Base-by-base conservation (phyloP, 129 eudicot genomes). In the Flaveria linearis region DNA sequence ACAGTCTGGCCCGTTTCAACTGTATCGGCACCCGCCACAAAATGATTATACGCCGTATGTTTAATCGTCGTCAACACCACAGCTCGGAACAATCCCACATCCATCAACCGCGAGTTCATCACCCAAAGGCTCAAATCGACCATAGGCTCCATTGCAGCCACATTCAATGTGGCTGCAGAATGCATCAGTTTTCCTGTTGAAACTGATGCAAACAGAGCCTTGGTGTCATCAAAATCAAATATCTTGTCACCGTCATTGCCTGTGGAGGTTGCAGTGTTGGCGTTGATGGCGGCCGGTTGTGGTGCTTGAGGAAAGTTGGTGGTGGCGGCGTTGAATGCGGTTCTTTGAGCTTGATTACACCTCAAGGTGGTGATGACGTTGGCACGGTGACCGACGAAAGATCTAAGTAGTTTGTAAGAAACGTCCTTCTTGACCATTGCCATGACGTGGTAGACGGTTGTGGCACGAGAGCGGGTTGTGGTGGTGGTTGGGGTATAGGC, bases 111-210 rank as follows among this genome's bases (percentile, higher is more conserved):
- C 3, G 98, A 92, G 23, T 78, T 80, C 95, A 88, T 85, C 10
- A 93, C 86, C 92, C 89, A 83, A 49, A 73, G 75, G 16, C 96
- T 96, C 23, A 93, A 7, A 78, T 90, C 96, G 65, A 87, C 98
- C 86, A 90, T 69, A 0, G 87, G 84, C 58, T 76, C 90, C 39
- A 81, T 10, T 2, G 96, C 83, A 9, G 87, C 81, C 85, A 82
- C 72, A 43, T 78, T 77, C 7, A 93, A 83, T 1, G 76, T 90
- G 17, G 65, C 9, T 16, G 84, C 66, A 11, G 98, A 90, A 65
- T 65, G 79, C 16, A 90, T 14, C 33, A 93, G 82, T 71, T 87
- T 83, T 7, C 77, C 16, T 0, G 87, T 88, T 0, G 98, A 46
- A 18, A 86, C 80, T 0, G 92, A 69, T 7, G 89, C 77, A 36